Evolutionary conservation across 441 rosid genomes (phyloP), one percentile per base, ranked within the genome.

Genomic region (Populus hybrid): DNA sequence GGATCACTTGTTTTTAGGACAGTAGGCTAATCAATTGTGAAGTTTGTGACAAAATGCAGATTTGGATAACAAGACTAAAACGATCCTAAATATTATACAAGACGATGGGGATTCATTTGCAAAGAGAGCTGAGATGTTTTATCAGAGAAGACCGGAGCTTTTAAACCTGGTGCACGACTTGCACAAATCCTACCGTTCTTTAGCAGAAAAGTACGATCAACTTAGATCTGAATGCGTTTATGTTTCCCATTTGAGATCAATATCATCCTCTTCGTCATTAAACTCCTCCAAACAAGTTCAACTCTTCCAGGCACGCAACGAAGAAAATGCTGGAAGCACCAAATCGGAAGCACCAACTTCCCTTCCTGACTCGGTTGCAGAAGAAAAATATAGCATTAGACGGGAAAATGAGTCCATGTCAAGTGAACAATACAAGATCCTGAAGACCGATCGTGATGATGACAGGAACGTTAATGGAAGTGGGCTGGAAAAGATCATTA

Each of bases 121-220:
- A 29, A 29, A 29, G 31, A 29, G 31, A 29, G 31, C 31, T 29
- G 31, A 29, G 31, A 29, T 29, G 31, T 29, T 29, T 29, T 29
- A 29, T 29, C 31, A 29, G 31, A 29, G 31, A 81, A 84, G 94
- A 76, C 93, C 90, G 11, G 85, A 88, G 71, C 89, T 92, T 28
- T 72, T 89, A 11, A 63, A 65, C 35, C 83, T 84, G 75, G 82
- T 88, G 21, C 87, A 81, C 9, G 87, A 85, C 64, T 83, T 87
- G 80, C 82, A 84, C 69, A 42, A 79, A 28, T 84, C 90, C 53
- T 87, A 87, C 78, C 84, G 84, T 73, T 68, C 79, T 68, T 78
- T 90, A 35, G 88, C 92, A 0, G 87, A 82, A 29, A 85, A 83
- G 24, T 86, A 87, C 35, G 87, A 87, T 75, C 81, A 80, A n/a